Percentiles rank a stretch among this genome's conserved stretches.
phyloP scores from a whole-genome alignment of 2,329 filamentous ascomycete genomes.

The Pseudonectria foliicola region DNA sequence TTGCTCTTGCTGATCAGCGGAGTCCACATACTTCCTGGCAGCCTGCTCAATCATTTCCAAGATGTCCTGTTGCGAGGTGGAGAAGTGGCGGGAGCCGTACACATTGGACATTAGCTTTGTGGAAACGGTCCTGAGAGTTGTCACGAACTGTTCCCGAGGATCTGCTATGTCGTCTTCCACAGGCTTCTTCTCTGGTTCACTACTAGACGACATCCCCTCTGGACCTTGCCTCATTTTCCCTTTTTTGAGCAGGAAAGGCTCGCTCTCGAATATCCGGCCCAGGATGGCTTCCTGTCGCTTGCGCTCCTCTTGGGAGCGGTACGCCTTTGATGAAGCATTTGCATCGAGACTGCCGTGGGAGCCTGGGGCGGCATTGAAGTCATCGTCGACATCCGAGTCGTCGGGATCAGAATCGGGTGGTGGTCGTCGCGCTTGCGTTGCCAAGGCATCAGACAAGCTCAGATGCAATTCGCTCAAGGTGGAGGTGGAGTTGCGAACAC shows the following conservation, averaged over 20 bases:
- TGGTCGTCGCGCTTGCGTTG: conserved; percentile 32
- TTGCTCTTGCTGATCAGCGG: conserved; percentile 21
- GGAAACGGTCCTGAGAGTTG: conserved; percentile 33
- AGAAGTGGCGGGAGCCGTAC: conserved; percentile 29
- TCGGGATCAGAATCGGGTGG: conserved; percentile 35
- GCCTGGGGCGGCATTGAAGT: conserved; percentile 40
- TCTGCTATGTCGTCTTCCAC: conserved; percentile 14
- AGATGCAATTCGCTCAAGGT: conserved; percentile 49
- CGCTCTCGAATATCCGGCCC: conserved; percentile 45
- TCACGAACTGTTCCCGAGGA: conserved; percentile 22
- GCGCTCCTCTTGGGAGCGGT: conserved; percentile 45
- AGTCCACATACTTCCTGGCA: conserved; percentile 42
- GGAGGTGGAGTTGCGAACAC: conserved; percentile 46
- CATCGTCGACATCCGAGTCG: conserved; percentile 48
- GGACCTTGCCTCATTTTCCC: conserved; percentile 20
- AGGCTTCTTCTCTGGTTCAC: conserved; percentile 16
- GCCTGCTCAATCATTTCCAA: conserved; percentile 45
- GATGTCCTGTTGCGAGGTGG: conserved; percentile 36
- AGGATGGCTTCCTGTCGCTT: conserved; percentile 48
- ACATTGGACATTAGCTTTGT: conserved; percentile 35
- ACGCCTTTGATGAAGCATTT: conserved; percentile 36
- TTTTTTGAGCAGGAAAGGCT: conserved; percentile 33
- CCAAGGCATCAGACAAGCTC: conserved; percentile 50
- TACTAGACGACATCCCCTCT: conserved; percentile 6
- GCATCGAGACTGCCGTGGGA: conserved; percentile 28